phyloP scores from a whole-genome alignment of 371 early-diverging fungal species.

The Funneliformis caledonium region DNA sequence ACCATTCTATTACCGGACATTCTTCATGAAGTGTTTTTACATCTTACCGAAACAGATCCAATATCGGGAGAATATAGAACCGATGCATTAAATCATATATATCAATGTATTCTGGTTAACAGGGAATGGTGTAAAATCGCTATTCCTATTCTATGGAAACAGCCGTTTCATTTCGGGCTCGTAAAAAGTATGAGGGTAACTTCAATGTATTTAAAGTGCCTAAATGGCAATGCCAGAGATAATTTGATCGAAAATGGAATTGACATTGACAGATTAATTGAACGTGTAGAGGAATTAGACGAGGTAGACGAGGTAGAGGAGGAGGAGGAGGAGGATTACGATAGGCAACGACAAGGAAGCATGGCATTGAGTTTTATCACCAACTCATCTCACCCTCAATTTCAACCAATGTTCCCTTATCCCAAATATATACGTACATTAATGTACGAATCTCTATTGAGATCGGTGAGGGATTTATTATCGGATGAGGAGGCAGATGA shows the following conservation, averaged over 20 bases:
- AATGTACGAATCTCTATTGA: background rate
- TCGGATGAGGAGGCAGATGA: no score
- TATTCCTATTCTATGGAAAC: constrained; percentile 20
- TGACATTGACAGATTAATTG: background rate
- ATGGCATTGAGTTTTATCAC: background rate
- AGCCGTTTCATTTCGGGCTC: background rate
- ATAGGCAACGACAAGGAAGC: background rate
- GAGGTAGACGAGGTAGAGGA: background rate
- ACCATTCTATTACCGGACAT: background rate
- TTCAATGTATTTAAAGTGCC: background rate
- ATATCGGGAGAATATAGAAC: background rate
- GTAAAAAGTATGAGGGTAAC: background rate
- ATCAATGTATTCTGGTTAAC: constrained; percentile 25
- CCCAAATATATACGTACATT: background rate
- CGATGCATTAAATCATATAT: background rate
- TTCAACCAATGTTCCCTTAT: background rate
- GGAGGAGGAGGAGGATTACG: background rate
- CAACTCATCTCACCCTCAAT: background rate
- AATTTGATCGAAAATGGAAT: constrained; percentile 8
- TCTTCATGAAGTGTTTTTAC: background rate
- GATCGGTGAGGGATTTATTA: background rate
- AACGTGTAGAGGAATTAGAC: background rate
- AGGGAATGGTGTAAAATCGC: constrained; percentile 29
- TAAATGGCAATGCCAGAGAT: background rate
- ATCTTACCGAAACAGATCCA: background rate